Evolutionary conservation across 306 rosid genomes (phyloP).

Genomic region (Arachis hypogaea): DNA sequence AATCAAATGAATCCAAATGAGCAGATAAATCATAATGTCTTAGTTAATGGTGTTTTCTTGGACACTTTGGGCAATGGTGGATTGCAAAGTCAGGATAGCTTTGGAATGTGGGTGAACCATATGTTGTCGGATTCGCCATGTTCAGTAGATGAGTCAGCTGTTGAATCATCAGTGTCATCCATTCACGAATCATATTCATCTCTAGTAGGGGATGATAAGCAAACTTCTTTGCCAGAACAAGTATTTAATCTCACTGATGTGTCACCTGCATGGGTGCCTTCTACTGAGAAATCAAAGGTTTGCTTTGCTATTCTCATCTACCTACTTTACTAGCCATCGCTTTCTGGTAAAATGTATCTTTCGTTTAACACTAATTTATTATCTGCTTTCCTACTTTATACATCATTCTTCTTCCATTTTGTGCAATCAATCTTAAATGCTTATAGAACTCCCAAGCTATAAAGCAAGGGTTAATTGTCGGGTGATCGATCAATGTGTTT

Average conservation of each 20-base stretch:
- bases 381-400: conserved; percentile 12
- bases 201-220: conserved; percentile 50
- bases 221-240: conserved; percentile 65
- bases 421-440: conserved; percentile 18
- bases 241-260: conserved; percentile 74
- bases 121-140: conserved; percentile 62
- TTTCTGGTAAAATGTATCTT: conserved; percentile 24
- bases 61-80: conserved; percentile 47
- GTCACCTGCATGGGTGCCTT: conserved; percentile 79
- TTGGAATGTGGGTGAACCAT: conserved; percentile 79
- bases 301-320: conserved; percentile 22
- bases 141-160: conserved; percentile 56
- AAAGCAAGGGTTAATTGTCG: not conserved
- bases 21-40: conserved; percentile 42
- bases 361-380: conserved; percentile 4
- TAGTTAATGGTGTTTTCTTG: conserved; percentile 42
- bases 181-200: conserved; percentile 50
- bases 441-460: conserved; percentile 28
- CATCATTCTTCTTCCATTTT: conserved; percentile 30
- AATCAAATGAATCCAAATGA: conserved; percentile 52
- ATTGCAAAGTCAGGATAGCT: conserved; percentile 86
- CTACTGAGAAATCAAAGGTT: conserved; percentile 93
- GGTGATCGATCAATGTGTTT: conserved; percentile 28
- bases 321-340: conserved; percentile 23
- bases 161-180: conserved; percentile 61